phyloP scores from a whole-genome alignment of 768 basidiomycete species.

The Lentinula lateritia region DNA sequence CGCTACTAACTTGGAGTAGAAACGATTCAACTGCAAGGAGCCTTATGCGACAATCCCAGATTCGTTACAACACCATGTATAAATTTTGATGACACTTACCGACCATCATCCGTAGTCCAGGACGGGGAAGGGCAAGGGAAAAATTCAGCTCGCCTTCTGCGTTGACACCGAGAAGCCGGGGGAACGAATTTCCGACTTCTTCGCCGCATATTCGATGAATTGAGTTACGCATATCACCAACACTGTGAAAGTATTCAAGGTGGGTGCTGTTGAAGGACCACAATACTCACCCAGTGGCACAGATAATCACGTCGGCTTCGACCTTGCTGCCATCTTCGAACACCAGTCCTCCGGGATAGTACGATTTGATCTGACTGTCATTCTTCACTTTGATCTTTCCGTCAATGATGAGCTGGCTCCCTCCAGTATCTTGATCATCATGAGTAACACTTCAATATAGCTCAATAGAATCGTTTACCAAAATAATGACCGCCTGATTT shows the following conservation, averaged over 20 bases:
- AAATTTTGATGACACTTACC: background rate
- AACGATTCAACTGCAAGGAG: conserved; percentile 1
- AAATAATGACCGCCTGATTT: conserved; percentile 52
- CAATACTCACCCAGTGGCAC: conserved; percentile 31
- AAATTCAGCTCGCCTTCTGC: conserved; percentile 40
- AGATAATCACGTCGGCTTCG: conserved; percentile 31
- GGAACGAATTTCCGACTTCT: conserved; percentile 28
- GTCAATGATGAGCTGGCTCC: conserved; percentile 39
- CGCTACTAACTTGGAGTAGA: conserved; percentile 1
- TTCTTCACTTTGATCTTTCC: conserved; percentile 51
- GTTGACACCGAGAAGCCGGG: conserved; percentile 44
- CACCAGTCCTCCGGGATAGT: conserved; percentile 20
- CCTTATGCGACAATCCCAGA: background rate
- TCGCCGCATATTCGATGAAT: conserved; percentile 25
- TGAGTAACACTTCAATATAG: background rate
- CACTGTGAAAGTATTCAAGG: background rate
- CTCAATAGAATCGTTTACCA: conserved; percentile 22
- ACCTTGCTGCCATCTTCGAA: conserved; percentile 25
- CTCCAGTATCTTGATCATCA: conserved; percentile 29
- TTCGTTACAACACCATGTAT: background rate
- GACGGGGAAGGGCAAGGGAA: conserved; percentile 29
- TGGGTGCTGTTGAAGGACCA: conserved; percentile 9
- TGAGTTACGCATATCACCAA: conserved; percentile 20
- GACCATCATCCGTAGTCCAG: background rate
- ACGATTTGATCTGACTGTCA: conserved; percentile 28